Percentiles rank a stretch among this genome's conserved stretches.
phyloP scores from a whole-genome alignment of 371 early-diverging fungal species.

The Vairimorpha ceranae region DNA sequence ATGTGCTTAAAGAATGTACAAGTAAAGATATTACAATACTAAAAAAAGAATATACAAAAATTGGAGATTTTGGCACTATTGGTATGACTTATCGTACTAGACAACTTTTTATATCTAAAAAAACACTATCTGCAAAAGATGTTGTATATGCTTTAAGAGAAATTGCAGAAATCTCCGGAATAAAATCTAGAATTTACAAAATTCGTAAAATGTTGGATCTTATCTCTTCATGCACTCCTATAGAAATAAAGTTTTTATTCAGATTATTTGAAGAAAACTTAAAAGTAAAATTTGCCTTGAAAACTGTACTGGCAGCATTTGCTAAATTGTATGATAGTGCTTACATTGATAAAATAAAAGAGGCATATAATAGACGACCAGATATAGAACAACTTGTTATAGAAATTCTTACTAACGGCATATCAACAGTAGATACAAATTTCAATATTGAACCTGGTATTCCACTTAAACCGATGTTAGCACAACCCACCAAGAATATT shows the following conservation, averaged over 20 bases:
- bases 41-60: conserved; percentile 46
- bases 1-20: conserved; percentile 50
- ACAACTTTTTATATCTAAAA: conserved; percentile 48
- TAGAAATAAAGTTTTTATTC: conserved; percentile 62
- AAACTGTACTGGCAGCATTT: conserved; percentile 60
- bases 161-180: conserved; percentile 48
- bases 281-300: conserved; percentile 62
- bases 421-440: conserved; percentile 56
- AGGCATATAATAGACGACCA: conserved; percentile 59
- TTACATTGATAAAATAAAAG: conserved; percentile 54
- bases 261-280: conserved; percentile 61
- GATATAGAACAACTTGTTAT: conserved; percentile 52
- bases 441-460: conserved; percentile 67
- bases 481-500: conserved; percentile 88
- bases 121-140: conserved; percentile 35
- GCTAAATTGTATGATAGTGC: conserved; percentile 34
- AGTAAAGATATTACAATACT: conserved; percentile 35
- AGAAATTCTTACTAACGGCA: conserved; percentile 64
- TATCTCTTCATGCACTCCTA: conserved; percentile 39
- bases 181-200: conserved; percentile 46
- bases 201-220: conserved; percentile 49
- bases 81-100: conserved; percentile 60
- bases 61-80: conserved; percentile 60
- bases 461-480: conserved; percentile 99
- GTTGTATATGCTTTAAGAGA: conserved; percentile 49